Evolutionary conservation across 495 filamentous ascomycete species (phyloP).

Genomic region (Aspergillus mulundensis): DNA sequence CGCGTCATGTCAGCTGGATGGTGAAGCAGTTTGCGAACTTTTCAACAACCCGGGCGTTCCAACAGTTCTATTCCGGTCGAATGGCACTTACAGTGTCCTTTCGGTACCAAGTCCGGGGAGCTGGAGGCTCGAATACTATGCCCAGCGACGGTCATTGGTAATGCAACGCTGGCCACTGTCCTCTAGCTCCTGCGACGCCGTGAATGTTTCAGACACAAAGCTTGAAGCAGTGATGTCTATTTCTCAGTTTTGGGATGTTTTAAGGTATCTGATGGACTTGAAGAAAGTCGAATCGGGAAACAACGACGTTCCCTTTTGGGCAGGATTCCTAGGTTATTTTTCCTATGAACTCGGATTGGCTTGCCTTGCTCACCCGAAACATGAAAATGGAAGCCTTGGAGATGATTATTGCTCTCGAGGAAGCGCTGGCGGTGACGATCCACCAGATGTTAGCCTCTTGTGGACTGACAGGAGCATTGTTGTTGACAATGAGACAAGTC

Average conservation of each 20-base stretch:
- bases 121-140: slow-evolving; percentile 43
- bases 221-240: slow-evolving; percentile 27
- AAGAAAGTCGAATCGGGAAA: slow-evolving; percentile 42
- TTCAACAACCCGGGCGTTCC: slow-evolving; percentile 36
- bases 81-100: slow-evolving; percentile 38
- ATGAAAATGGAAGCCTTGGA: slow-evolving; percentile 7
- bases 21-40: slow-evolving; percentile 33
- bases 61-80: slow-evolving; percentile 41
- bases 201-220: background rate
- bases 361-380: slow-evolving; percentile 35
- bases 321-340: slow-evolving; percentile 85
- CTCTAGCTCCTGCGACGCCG: background rate
- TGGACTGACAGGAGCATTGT: slow-evolving; percentile 80
- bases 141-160: slow-evolving; percentile 20
- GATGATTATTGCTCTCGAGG: background rate
- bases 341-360: slow-evolving; percentile 81
- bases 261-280: slow-evolving; percentile 52
- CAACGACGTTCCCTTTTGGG: slow-evolving; percentile 64
- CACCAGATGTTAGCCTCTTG: slow-evolving; percentile 70
- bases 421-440: slow-evolving; percentile 30
- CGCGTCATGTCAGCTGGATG: slow-evolving; percentile 16
- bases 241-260: slow-evolving; percentile 38
- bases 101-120: slow-evolving; percentile 38
- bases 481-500: slow-evolving; percentile 62
- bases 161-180: slow-evolving; percentile 20